These are phyloP conservation scores for Rhodotorula paludigena DNA, from an alignment of 768 basidiomycete species.

Conservation along the genomic window DNA sequence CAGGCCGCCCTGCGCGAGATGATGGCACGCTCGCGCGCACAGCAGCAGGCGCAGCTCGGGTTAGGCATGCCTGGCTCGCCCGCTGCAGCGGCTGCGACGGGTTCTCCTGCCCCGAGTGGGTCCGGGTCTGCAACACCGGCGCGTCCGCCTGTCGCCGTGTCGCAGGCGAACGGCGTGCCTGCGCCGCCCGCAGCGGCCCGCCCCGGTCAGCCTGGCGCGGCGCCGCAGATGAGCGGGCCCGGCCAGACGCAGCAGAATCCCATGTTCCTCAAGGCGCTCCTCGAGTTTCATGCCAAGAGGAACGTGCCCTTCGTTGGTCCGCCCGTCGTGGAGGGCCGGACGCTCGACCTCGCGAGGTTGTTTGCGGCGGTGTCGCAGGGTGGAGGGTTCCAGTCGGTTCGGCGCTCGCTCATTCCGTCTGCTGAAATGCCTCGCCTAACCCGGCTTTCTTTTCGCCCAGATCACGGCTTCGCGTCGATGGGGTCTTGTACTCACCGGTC, in stretches of 20 bases:
- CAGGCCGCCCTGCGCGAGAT: conserved; percentile 22
- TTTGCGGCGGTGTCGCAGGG: conserved; percentile 5
- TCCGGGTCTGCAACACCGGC: too few species aligned
- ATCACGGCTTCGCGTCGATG: background rate
- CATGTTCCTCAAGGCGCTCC: conserved; percentile 14
- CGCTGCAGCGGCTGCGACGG: background rate
- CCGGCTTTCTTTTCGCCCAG: background rate
- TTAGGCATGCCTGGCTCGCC: conserved; percentile 20
- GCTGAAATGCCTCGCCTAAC: background rate
- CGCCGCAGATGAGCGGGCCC: background rate
- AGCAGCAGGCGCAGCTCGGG: conserved; percentile 28
- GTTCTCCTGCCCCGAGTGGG: background rate
- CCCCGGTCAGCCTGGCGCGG: background rate
- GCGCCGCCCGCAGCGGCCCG: background rate
- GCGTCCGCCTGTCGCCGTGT: too few species aligned
- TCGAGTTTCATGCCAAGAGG: conserved; percentile 22
- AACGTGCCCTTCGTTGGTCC: background rate
- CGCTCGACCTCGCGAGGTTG: conserved; percentile 19
- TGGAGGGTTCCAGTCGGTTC: conserved; percentile 24
- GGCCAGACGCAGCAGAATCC: background rate
- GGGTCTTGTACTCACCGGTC: conserved; percentile 1
- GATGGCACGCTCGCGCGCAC: conserved; percentile 2
- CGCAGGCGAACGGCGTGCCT: background rate
- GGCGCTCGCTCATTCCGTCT: background rate
- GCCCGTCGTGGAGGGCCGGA: conserved; percentile 24